Base-by-base conservation (phyloP, 768 basidiomycete genomes). In the Lactifluus piperatus region DNA sequence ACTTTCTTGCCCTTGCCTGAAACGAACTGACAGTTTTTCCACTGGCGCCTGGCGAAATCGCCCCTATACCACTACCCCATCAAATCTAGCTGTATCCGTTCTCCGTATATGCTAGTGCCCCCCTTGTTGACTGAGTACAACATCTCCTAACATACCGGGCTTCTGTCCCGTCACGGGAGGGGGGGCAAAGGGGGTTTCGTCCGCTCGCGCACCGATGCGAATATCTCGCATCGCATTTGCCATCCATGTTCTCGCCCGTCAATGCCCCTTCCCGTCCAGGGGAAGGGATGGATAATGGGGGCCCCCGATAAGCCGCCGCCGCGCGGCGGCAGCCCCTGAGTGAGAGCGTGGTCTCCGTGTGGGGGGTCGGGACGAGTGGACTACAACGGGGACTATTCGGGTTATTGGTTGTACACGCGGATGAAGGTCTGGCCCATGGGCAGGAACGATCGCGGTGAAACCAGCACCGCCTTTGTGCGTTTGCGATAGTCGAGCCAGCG, bases 361-460 rank as follows among this genome's bases (percentile, higher is more conserved):
- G 27, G 37, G 20, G 43, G 10, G 41, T 2, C 6, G 41, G n/a
- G n/a, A 20, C 3, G n/a, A 9, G 41, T 3, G 22, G 10, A 4
- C 11, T 14, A n/a, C 47, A 5, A 47, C 26, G 54, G 46, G 46
- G 44, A 36, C 50, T 18, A 43, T 18, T 30, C 11, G 50, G 46
- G 50, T 29, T 45, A 58, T 52, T 32, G n/a, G 18, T 52, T 46
- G 22, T 27, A n/a, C 51, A 45, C 46, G 27, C 44, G 27, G 44
- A 29, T 36, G 9, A 20, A 9, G 30, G 41, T 27, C 53, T 49
- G 47, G 52, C 45, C 44, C 37, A 20, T 20, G 7, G 46, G 16
- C 30, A 8, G 30, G 52, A 54, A 54, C 39, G 47, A 54, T 58
- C 51, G 57, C 9, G 58, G 58, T 22, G 24, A 54, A 54, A 54